Evolutionary conservation across 345 rosid species (phyloP), one percentile per base, ranked within the genome.

Genomic region (Gossypium rotundifolium): DNA sequence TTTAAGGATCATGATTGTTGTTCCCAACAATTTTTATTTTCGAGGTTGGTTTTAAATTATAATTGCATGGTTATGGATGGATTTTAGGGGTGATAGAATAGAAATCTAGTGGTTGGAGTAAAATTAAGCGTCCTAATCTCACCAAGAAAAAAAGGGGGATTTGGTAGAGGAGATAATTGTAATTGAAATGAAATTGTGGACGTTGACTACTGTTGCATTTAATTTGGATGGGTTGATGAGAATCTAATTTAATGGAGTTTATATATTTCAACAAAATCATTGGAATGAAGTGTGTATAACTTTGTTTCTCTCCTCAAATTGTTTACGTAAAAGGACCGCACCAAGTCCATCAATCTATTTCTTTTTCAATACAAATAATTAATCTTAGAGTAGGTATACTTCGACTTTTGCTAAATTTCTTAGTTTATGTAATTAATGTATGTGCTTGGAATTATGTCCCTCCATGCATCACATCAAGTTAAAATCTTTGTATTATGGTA

Each of bases 161-260:
- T 74, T 23, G 81, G 77, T 78, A 42, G 70, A 14, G 11, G 44
- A 67, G 77, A 46, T 78, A 33, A 33, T 53, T 20, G 65, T 3
- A 29, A 29, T 38, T 22, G 38, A 58, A 57, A 9, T 5, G 20
- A 54, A 70, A 44, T 27, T 8, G 17, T 29, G 5, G 11, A 69
- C 4, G 9, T 45, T 66, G 54, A 45, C 70, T 9, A 55, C 12
- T 18, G 40, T 33, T 33, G 40, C 7, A 45, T 45, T 45, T 45
- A 1, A 18, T 18, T 54, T 54, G 59, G 11, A n/a, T 54, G 59
- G 59, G 38, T 54, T 7, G 22, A 54, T 22, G 20, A 54, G 23
- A 54, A n/a, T 54, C 22, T 54, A 54, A n/a, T 49, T 49, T 49
- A 53, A 29, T 53, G 59, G 54, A 4, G 22, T 53, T 6, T 5